Conservation (phyloP, 78 protist species). For the Bigelowiella natans region DNA sequence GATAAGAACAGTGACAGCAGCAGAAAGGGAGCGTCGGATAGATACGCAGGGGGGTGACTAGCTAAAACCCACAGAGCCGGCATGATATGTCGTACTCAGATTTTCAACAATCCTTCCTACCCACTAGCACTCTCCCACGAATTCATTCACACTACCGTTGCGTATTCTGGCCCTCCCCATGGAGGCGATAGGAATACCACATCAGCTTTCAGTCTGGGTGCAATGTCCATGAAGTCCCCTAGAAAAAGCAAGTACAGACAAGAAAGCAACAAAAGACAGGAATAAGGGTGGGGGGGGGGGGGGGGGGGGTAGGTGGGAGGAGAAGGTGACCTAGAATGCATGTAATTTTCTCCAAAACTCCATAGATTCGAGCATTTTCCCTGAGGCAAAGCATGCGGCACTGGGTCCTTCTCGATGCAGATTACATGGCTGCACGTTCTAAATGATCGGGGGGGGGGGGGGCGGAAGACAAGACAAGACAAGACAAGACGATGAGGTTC, state of each 20-base stretch:
- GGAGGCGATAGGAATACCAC: slow-evolving; percentile 53
- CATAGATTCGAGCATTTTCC: slow-evolving; percentile 19
- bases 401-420: slow-evolving; percentile 26
- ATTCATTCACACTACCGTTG: too few species aligned
- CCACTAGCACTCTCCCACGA: too few species aligned
- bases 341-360: slow-evolving; percentile 15
- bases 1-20: too few species aligned
- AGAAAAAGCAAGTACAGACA: too few species aligned
- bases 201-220: slow-evolving; percentile 12
- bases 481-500: neutral
- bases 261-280: neutral
- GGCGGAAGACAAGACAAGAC: neutral
- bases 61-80: too few species aligned
- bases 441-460: too few species aligned
- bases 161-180: slow-evolving; percentile 53
- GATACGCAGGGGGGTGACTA: too few species aligned
- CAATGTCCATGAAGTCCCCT: slow-evolving; percentile 20
- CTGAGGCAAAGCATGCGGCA: neutral
- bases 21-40: too few species aligned
- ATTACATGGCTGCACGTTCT: slow-evolving; percentile 13
- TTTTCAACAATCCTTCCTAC: too few species aligned
- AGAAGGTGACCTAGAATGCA: slow-evolving; percentile 1
- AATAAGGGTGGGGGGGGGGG: too few species aligned
- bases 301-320: too few species aligned
- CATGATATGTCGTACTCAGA: too few species aligned